phyloP scores from a whole-genome alignment of 2,329 filamentous ascomycete genomes.

The Botryotinia calthae region DNA sequence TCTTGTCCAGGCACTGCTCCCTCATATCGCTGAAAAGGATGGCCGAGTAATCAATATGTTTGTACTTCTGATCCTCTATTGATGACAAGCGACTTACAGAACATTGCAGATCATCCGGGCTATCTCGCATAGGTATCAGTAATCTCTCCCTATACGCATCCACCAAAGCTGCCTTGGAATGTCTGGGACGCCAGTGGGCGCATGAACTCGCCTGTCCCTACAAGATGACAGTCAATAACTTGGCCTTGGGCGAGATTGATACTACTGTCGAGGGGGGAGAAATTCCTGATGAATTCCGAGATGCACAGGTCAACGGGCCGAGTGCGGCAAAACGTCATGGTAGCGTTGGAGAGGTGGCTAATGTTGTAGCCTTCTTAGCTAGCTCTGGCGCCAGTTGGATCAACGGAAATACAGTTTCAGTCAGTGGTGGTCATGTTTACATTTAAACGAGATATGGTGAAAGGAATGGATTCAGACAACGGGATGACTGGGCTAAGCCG shows the following conservation, averaged over 20 bases:
- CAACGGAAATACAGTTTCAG: slow-evolving; percentile 14
- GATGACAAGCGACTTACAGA: neutral
- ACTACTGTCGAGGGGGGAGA: neutral
- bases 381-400: slow-evolving; percentile 19
- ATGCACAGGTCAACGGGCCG: neutral
- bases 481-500: neutral
- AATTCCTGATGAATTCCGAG: neutral
- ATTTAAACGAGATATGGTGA: neutral
- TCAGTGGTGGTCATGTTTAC: slow-evolving; percentile 14
- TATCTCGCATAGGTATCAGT: neutral
- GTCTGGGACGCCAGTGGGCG: slow-evolving; percentile 57
- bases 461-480: neutral
- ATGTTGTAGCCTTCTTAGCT: slow-evolving; percentile 16
- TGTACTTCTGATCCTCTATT: neutral
- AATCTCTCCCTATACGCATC: slow-evolving; percentile 47
- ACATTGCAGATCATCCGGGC: neutral
- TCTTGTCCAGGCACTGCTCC: slow-evolving; percentile 52
- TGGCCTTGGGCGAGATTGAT: neutral
- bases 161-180: slow-evolving; percentile 59
- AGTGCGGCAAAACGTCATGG: slow-evolving; percentile 17
- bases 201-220: slow-evolving; percentile 26
- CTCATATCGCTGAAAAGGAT: slow-evolving; percentile 45
- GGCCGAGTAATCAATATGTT: slow-evolving; percentile 57
- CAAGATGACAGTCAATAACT: slow-evolving; percentile 18
- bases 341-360: slow-evolving; percentile 15